Evolutionary conservation across 371 early-diverging fungal genomes (phyloP).

Genomic region (Parasitella parasitica): DNA sequence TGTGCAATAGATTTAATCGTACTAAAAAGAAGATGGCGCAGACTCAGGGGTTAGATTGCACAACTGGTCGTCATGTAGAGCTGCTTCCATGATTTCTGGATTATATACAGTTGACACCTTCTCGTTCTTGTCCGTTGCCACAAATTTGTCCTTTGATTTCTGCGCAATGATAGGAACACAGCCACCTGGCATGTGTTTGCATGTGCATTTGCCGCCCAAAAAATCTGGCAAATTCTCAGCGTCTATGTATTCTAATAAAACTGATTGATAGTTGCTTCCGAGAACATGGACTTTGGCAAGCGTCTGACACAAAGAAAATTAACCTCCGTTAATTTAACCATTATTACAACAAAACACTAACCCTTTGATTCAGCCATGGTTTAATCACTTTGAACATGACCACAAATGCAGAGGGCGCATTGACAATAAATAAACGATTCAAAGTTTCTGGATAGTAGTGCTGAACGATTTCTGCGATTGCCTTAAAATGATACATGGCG

Average conservation of each 20-base stretch:
- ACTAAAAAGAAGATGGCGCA: background rate
- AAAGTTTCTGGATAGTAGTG: conserved; percentile 82
- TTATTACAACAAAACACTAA: background rate
- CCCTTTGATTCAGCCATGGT: conserved; percentile 75
- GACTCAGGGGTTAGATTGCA: background rate
- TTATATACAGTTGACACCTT: conserved; percentile 29
- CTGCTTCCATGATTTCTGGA: conserved; percentile 24
- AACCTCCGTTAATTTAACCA: background rate
- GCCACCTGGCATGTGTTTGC: conserved; percentile 76
- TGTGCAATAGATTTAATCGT: background rate
- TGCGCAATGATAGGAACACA: conserved; percentile 47
- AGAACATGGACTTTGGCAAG: conserved; percentile 74
- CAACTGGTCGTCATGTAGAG: background rate
- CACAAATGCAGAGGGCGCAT: conserved; percentile 76
- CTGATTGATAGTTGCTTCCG: conserved; percentile 57
- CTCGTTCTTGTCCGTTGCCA: conserved; percentile 19
- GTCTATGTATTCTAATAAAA: conserved; percentile 67
- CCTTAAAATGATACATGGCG: conserved; percentile 69
- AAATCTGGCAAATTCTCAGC: conserved; percentile 72
- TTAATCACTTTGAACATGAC: conserved; percentile 75
- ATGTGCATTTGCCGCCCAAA: conserved; percentile 75
- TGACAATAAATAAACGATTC: conserved; percentile 74
- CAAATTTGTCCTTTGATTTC: conserved; percentile 20
- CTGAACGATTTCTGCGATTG: conserved; percentile 72
- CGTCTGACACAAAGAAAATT: conserved; percentile 35